Evolutionary conservation across 2,329 filamentous ascomycete species (phyloP).

Genomic region (Cryphonectria nitschkei): DNA sequence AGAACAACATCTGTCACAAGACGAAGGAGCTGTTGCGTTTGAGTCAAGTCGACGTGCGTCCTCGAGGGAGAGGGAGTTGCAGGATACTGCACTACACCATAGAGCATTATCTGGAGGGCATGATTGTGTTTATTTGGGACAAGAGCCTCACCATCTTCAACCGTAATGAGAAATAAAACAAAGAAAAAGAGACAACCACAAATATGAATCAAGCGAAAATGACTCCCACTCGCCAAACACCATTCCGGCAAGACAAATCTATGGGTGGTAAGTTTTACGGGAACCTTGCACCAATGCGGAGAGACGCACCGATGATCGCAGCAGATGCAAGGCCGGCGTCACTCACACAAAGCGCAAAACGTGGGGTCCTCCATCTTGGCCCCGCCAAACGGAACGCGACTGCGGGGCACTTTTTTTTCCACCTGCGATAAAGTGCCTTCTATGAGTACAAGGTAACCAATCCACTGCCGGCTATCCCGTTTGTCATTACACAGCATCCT

Average conservation of each 20-base stretch:
- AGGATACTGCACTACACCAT: conserved; percentile 26
- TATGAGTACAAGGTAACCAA: no score
- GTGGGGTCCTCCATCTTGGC: conserved; percentile 17
- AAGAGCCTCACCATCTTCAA: conserved; percentile 17
- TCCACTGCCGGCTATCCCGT: conserved; percentile 16
- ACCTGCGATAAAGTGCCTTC: neutral
- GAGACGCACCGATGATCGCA: conserved; percentile 12
- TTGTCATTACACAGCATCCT: conserved; percentile 21
- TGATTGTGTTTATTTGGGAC: conserved; percentile 20
- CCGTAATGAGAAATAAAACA: conserved; percentile 24
- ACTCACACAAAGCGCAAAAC: conserved; percentile 7
- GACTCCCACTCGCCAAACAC: neutral
- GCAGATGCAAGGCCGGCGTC: conserved; percentile 14
- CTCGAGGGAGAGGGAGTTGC: conserved; percentile 12
- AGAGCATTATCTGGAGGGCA: conserved; percentile 19
- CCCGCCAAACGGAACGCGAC: neutral
- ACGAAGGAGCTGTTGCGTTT: neutral
- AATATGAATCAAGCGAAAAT: neutral
- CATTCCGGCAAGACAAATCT: neutral
- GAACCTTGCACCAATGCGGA: neutral
- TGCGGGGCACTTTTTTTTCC: conserved; percentile 25
- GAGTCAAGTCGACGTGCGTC: conserved; percentile 5
- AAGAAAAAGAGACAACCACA: neutral
- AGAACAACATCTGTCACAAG: neutral
- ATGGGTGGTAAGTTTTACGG: neutral